Evolutionary conservation across 2,329 filamentous ascomycete genomes (phyloP), one percentile per base, ranked within the genome.

Genomic region (Pseudopithomyces chartarum): DNA sequence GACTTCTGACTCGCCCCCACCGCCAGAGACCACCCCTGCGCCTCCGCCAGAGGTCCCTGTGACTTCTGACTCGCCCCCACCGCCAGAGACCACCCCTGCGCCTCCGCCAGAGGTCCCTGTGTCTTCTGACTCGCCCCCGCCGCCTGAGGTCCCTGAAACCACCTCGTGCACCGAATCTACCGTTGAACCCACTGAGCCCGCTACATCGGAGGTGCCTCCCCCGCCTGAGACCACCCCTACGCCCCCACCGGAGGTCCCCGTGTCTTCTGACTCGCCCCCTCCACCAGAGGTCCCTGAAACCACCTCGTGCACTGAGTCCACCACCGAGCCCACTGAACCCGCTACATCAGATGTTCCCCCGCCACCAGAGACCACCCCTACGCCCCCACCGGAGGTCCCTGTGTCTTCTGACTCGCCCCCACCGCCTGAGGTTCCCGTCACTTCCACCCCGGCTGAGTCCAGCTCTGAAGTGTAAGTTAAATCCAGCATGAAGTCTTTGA

Each of bases 401-500:
- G 26, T 29, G 5, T 5, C 26, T 29, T 29, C 26, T 29, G 26
- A 29, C 26, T 29, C 26, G 26, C 26, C 26, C 26, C 26, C 26
- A 29, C 26, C 26, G 5, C 26, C 26, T 4, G 26, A 29, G 8
- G 26, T 29, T 29, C 26, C 26, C 26, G 52, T 23, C n/a, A 40
- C 52, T 5, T 47, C 29, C 15, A n/a, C 33, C 13, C 38, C 32
- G 32, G 38, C 46, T 39, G 46, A 48, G 26, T 47, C 44, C 29
- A 47, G 44, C 44, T 36, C 44, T 33, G 44, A 36, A 5, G 44
- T 47, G 44, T 47, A 47, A 47, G 44, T 47, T 6, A 19, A 34
- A 8, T 19, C 29, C 38, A 10, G 8, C 15, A 5, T 17, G 1
- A 8, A 47, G 20, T 20, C 11, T 11, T 32, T 13, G 10, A 6